Base-by-base conservation (phyloP, 805 yeast genomes). In the Kluyveromyces dobzhanskii region DNA sequence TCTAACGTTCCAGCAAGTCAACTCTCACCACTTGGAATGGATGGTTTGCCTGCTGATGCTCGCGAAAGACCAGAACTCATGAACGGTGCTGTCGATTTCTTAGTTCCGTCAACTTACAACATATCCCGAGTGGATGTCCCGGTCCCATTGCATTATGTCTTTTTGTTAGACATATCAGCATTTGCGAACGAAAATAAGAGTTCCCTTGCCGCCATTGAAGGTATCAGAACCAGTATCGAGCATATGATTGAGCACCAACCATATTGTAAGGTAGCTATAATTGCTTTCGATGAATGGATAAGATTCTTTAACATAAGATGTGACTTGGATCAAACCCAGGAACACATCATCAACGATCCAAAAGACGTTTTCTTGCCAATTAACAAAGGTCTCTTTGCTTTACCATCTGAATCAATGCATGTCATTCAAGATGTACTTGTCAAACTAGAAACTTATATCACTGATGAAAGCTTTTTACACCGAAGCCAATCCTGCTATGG, bases 41-140 rank as follows among this genome's bases (percentile, higher is more conserved):
- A 71, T 17, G 82, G 80, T 17, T 68, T 73, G 38, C 69, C 95
- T 49, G 59, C 73, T 8, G 95, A 85, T 61, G 67, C 73, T 46
- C 21, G 36, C 17, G 40, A 40, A 17, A 42, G 87, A 35, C 88
- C 94, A 0, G 97, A 90, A 53, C 66, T 90, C 35, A 76, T 73
- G 44, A 71, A 67, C 32, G 97, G 97, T 12, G 84, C 87, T 10
- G 87, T 85, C 45, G 99, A 92, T 50, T 74, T 85, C 44, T 57
- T 78, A 4, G 95, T 85, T 3, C 94, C 95, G 2, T 61, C 67
- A 12, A 76, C 72, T 32, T 90, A 85, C 59, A 79, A 84, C 59
- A 63, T 69, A 19, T 64, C 70, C 26, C 67, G 64, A 6, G 57
- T 56, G 4, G 51, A 46, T 3, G 54, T 58, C 6, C 67, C 77